Conservation (phyloP, 495 filamentous ascomycete species). For the Acidomyces sp. region DNA sequence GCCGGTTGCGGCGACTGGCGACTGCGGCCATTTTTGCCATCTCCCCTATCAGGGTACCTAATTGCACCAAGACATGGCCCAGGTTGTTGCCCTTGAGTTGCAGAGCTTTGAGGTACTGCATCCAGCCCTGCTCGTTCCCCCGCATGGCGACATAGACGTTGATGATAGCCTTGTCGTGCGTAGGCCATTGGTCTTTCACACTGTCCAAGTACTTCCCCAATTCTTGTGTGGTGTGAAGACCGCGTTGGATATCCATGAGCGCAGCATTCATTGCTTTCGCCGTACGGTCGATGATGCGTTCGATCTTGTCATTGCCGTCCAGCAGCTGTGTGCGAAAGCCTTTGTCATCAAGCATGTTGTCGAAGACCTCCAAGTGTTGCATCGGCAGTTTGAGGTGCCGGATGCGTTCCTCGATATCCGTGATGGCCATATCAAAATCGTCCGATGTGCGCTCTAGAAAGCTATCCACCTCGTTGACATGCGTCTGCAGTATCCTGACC, state of each 20-base stretch:
- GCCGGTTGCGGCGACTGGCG: slow-evolving; percentile 26
- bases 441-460: slow-evolving; percentile 76
- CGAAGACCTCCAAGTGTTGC: slow-evolving; percentile 70
- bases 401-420: slow-evolving; percentile 69
- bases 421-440: slow-evolving; percentile 69
- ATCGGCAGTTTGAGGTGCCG: slow-evolving; percentile 71
- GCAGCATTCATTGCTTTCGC: slow-evolving; percentile 58
- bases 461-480: slow-evolving; percentile 86
- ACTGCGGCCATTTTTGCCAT: slow-evolving; percentile 31
- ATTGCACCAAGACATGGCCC: slow-evolving; percentile 24
- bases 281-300: slow-evolving; percentile 72
- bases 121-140: slow-evolving; percentile 30
- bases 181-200: slow-evolving; percentile 41
- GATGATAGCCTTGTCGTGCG: slow-evolving; percentile 20
- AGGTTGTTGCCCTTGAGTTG: slow-evolving; percentile 28
- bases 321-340: slow-evolving; percentile 69
- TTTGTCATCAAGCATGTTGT: slow-evolving; percentile 74
- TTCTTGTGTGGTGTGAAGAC: slow-evolving; percentile 59
- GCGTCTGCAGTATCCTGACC: slow-evolving; percentile 74
- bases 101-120: slow-evolving; percentile 22
- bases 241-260: slow-evolving; percentile 64
- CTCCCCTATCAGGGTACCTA: slow-evolving; percentile 27
- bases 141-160: slow-evolving; percentile 28
- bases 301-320: slow-evolving; percentile 79
- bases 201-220: slow-evolving; percentile 61